A percentile compares a stretch with the other conserved stretches of the same genome.
Conservation (phyloP, 805 yeast species). For the Candida tibetensis region DNA sequence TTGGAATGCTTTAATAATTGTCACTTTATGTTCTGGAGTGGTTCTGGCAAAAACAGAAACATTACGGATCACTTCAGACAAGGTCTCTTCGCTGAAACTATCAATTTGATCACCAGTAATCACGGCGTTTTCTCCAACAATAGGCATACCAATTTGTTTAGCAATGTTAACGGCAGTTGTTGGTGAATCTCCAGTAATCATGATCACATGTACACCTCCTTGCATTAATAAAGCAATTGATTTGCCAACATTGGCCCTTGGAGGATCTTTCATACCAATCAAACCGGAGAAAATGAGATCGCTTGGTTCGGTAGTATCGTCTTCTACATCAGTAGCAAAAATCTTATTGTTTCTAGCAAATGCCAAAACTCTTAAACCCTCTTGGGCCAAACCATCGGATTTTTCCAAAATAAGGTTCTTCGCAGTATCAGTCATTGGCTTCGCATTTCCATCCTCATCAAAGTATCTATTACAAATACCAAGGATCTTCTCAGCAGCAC, state of each 20-base stretch:
- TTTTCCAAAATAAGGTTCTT: slow-evolving; percentile 48
- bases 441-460: slow-evolving; percentile 56
- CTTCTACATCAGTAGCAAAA: slow-evolving; percentile 28
- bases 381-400: slow-evolving; percentile 66
- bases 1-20: slow-evolving; percentile 86
- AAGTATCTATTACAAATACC: slow-evolving; percentile 57
- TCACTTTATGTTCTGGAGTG: slow-evolving; percentile 89
- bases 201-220: slow-evolving; percentile 96
- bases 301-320: slow-evolving; percentile 43
- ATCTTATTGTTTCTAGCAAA: slow-evolving; percentile 56
- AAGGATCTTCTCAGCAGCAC: slow-evolving; percentile 81
- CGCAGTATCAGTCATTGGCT: slow-evolving; percentile 54
- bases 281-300: slow-evolving; percentile 79
- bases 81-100: slow-evolving; percentile 63
- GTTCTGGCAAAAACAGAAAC: slow-evolving; percentile 94
- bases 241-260: slow-evolving; percentile 78
- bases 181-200: slow-evolving; percentile 96
- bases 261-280: slow-evolving; percentile 97
- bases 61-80: slow-evolving; percentile 71
- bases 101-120: slow-evolving; percentile 85
- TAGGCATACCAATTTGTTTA: slow-evolving; percentile 84
- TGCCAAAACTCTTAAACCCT: slow-evolving; percentile 83
- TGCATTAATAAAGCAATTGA: slow-evolving; percentile 74
- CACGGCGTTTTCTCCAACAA: slow-evolving; percentile 62
- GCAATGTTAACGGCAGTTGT: slow-evolving; percentile 86